phyloP scores from a whole-genome alignment of 108 stramenopile genomes.

The Skeletonema menzelii region DNA sequence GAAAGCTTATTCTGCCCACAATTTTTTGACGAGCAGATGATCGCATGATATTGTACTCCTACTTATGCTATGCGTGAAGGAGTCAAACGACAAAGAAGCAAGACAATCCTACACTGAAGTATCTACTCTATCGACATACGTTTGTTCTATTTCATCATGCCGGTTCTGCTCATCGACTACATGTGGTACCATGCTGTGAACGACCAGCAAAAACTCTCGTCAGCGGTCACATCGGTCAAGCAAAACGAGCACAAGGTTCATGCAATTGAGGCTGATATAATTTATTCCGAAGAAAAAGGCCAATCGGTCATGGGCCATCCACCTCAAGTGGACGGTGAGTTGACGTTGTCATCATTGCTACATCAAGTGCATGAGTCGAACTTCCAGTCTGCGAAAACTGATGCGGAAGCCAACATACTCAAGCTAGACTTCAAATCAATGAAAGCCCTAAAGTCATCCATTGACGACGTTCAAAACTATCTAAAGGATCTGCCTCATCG shows the following conservation, averaged over 20 bases:
- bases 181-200: constrained; percentile 26
- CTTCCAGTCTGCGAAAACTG: constrained; percentile 4
- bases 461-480: constrained; percentile 5
- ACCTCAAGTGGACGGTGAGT: constrained; percentile 19
- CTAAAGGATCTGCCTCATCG: not conserved
- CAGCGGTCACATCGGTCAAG: not conserved
- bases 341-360: constrained; percentile 20
- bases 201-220: constrained; percentile 8
- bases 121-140: too few relatives aligned
- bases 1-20: too few relatives aligned
- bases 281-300: constrained; percentile 19
- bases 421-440: constrained; percentile 36
- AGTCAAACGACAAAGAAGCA: too few relatives aligned
- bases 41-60: too few relatives aligned
- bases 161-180: constrained; percentile 10
- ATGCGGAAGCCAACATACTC: constrained; percentile 4
- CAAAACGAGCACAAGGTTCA: constrained; percentile 4
- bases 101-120: too few relatives aligned
- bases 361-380: not conserved
- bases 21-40: too few relatives aligned
- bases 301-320: constrained; percentile 32
- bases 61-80: too few relatives aligned
- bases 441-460: constrained; percentile 14
- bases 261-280: constrained; percentile 31
- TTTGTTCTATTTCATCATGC: not conserved